phyloP scores from a whole-genome alignment of 768 basidiomycete species.

The Strobilomyces dryophilus region DNA sequence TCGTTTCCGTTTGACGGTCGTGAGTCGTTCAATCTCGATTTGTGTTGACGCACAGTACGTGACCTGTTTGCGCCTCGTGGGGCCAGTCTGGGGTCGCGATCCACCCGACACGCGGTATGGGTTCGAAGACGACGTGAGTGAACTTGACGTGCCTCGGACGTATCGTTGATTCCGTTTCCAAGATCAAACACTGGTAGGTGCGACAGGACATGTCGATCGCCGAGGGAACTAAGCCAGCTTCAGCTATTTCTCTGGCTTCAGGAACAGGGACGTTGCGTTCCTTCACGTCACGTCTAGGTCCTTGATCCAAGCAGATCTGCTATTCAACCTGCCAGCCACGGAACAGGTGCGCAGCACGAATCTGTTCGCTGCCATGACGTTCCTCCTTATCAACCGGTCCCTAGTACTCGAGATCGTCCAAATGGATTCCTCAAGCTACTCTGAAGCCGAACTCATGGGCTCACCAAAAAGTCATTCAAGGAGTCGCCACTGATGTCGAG shows the following conservation, averaged over 20 bases:
- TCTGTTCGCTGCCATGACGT: neutral
- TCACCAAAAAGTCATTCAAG: slow-evolving; percentile 22
- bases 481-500: slow-evolving; percentile 25
- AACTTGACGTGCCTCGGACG: neutral
- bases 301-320: slow-evolving; percentile 75
- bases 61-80: neutral
- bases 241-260: slow-evolving; percentile 67
- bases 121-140: slow-evolving; percentile 64
- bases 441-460: slow-evolving; percentile 31
- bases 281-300: slow-evolving; percentile 68
- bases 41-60: neutral
- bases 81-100: slow-evolving; percentile 61
- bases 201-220: neutral
- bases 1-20: slow-evolving; percentile 61
- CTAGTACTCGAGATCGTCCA: slow-evolving; percentile 38
- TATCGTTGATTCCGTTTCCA: neutral
- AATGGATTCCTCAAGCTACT: slow-evolving; percentile 26
- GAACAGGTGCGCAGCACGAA: slow-evolving; percentile 55
- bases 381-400: neutral
- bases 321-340: slow-evolving; percentile 75
- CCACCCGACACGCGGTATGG: slow-evolving; percentile 64
- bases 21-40: slow-evolving; percentile 28
- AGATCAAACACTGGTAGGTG: slow-evolving; percentile 51
- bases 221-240: neutral
- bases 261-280: slow-evolving; percentile 82